A percentile compares a stretch with the other conserved stretches of the same genome.
Evolutionary conservation across 805 yeast species (phyloP).

Genomic region (Yarrowia sp.): DNA sequence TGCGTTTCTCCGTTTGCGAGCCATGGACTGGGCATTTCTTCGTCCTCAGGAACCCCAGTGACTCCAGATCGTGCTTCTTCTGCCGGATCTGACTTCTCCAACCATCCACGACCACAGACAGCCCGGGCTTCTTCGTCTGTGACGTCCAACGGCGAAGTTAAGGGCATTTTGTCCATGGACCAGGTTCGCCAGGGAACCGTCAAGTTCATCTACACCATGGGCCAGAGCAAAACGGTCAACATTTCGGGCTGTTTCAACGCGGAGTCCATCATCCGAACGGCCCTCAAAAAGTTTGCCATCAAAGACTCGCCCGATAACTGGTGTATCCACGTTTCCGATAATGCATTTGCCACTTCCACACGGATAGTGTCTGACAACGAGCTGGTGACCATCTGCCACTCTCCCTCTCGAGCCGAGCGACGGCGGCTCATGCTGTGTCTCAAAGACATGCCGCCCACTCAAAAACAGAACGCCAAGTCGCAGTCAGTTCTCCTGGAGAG

Average conservation of each 20-base stretch:
- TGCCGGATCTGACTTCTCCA: conserved; percentile 16
- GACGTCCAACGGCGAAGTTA: conserved; percentile 35
- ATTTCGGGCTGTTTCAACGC: conserved; percentile 83
- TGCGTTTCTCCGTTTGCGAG: conserved; percentile 43
- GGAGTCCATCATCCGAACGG: conserved; percentile 73
- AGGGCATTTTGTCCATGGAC: conserved; percentile 52
- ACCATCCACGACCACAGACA: neutral
- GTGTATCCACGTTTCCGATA: conserved; percentile 61
- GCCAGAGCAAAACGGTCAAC: conserved; percentile 69
- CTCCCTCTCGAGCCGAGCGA: conserved; percentile 72
- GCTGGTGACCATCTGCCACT: conserved; percentile 80
- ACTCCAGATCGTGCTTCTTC: conserved; percentile 5
- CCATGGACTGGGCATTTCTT: conserved; percentile 29
- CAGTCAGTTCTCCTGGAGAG: conserved; percentile 44
- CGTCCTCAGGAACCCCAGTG: conserved; percentile 19
- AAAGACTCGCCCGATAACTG: conserved; percentile 47
- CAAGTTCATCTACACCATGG: conserved; percentile 77
- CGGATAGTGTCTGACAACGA: conserved; percentile 76
- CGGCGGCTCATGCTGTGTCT: conserved; percentile 74
- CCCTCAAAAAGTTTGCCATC: conserved; percentile 59
- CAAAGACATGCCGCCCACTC: conserved; percentile 64
- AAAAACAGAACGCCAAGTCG: conserved; percentile 46
- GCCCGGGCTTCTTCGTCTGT: neutral
- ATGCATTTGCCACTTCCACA: conserved; percentile 57
- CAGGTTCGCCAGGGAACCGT: conserved; percentile 53